Base-by-base conservation (phyloP, 2,329 filamentous ascomycete species). In the Fusarium equiseti region DNA sequence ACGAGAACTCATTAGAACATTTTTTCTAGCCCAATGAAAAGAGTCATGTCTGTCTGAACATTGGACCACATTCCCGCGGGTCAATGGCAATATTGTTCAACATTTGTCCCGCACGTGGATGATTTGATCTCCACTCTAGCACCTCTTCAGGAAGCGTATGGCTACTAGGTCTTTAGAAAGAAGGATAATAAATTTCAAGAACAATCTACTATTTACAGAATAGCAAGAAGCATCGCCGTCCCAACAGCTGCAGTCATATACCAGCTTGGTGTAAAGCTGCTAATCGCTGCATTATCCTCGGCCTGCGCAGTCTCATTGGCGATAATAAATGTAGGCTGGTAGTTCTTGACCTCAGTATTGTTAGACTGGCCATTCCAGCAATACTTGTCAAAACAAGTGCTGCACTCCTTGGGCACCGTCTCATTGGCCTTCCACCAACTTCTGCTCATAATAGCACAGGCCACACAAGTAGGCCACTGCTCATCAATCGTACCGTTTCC, bases 311-410 rank as follows among this genome's bases (percentile, higher is more conserved):
- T 53, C 26, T 76, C 58, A 31, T 79, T 73, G 5, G 59, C 63
- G 58, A 76, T 68, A 20, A 75, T 75, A 7, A 77, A 70, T 1
- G 53, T 8, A 4, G 80, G 80, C 22, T 71, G 55, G 52, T 81
- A 81, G 10, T 60, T 73, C 68, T 73, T 86, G 0, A 79, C 76
- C 6, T 72, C 70, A 13, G 68, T 68, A 62, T 79, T 74, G 31
- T 79, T 77, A 10, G 81, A 59, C 20, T 88, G 92, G 20, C 96
- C 96, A 78, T 98, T 88, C 96, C 96, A 99, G 86, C 96, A 99
- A 83, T 98, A 98, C 15, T 83, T 80, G 13, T 84, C 72, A 79
- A 98, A 98, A 83, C 96, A 99, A 44, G 85, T 76, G 43, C 81
- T 84, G 83, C 96, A 99, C 7, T 88, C 88, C 1, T 86, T 84